Conservation (phyloP, 768 basidiomycete species). For the Rhodosporidiobolus odoratus region DNA sequence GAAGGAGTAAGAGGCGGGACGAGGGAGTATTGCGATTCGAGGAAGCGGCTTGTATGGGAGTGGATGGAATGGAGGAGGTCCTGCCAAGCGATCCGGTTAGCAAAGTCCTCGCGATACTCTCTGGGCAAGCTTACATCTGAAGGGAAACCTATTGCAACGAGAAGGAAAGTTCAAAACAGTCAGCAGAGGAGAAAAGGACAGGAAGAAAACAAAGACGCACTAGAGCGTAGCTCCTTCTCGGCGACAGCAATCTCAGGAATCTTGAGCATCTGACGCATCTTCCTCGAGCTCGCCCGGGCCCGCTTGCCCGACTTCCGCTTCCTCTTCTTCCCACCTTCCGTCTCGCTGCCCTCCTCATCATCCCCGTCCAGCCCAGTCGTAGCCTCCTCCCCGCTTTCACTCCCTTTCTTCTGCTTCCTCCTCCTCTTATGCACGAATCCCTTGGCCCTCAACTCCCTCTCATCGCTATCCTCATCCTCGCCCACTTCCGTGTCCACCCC, state of each 20-base stretch:
- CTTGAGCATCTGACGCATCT: background rate
- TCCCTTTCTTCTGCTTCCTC: too few relatives aligned
- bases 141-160: background rate
- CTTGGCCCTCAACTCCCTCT: too few relatives aligned
- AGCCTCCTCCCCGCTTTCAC: too few relatives aligned
- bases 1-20: slow-evolving; percentile 19
- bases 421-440: too few relatives aligned
- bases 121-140: background rate
- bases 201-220: background rate
- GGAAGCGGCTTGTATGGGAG: slow-evolving; percentile 1
- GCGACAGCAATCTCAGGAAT: slow-evolving; percentile 17
- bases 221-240: background rate
- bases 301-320: slow-evolving; percentile 2
- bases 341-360: background rate
- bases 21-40: background rate
- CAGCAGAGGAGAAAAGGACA: slow-evolving; percentile 2
- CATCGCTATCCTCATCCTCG: too few relatives aligned
- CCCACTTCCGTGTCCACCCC: too few relatives aligned
- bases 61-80: slow-evolving; percentile 23
- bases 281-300: background rate
- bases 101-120: background rate
- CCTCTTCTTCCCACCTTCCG: slow-evolving; percentile 5
- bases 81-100: background rate
- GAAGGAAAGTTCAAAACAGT: background rate
- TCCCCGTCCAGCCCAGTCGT: background rate